Base-by-base conservation (phyloP, 2,329 filamentous ascomycete species). In the Xylariomycetidae sp. region DNA sequence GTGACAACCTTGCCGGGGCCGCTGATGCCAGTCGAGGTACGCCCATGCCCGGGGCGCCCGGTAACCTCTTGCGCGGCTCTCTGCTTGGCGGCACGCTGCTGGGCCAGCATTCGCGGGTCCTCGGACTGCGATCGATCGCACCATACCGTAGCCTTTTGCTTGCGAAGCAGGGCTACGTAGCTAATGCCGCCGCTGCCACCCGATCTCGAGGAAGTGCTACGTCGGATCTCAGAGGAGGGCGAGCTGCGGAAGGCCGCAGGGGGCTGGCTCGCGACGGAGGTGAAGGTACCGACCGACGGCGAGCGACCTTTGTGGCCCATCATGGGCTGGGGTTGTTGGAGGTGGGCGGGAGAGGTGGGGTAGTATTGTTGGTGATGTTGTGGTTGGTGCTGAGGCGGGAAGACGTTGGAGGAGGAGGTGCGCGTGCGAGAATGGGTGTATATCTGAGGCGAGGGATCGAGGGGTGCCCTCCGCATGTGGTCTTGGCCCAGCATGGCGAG, bases 61-160 rank as follows among this genome's bases (percentile, higher is more conserved):
- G 82, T 78, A 6, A 96, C 81, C 63, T 95, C 88, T 50, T 84
- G 78, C 35, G 82, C 81, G 10, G 92, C 92, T 30, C 88, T 74
- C 65, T 85, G 79, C 67, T 92, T 94, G 38, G 89, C 92, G 23
- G 85, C 83, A 37, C 85, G 77, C 58, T 94, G 88, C 52, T 89
- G 83, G 18, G 87, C 88, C 4, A 82, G 66, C 37, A 92, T 66
- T 31, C 87, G 76, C 1, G 90, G 86, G 57, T 98, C 92, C 60
- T 96, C 88, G 42, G 85, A 80, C 58, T 98, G 92, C 8, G 90
- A 76, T 34, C 89, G 82, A 56, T 96, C 92, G 65, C 89, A 95
- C 92, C 92, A 98, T 4, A 98, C 92, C 0, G 92, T 98, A 19
- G 88, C 92, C 59, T 96, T 96, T 63, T 98, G 92, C 58, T 89